Percentiles rank a stretch among this genome's conserved stretches.
Conservation (phyloP, 495 filamentous ascomycete genomes). For the Emericellopsis terricola region DNA sequence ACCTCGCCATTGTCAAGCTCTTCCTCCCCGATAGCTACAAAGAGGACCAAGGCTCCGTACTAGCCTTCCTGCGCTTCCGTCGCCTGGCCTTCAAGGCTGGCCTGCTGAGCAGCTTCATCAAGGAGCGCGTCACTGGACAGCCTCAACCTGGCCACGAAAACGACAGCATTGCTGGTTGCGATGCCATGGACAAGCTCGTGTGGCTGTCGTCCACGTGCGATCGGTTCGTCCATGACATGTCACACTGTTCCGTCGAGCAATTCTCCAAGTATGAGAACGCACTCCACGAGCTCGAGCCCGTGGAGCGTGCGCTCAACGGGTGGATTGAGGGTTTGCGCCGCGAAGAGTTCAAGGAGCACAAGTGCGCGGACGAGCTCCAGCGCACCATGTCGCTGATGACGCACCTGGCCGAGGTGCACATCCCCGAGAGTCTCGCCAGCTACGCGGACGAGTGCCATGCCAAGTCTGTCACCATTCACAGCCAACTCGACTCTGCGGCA, state of each 20-base stretch:
- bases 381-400: conserved; percentile 68
- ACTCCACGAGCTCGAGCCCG: conserved; percentile 78
- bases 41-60: conserved; percentile 60
- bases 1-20: conserved; percentile 66
- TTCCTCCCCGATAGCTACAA: conserved; percentile 84
- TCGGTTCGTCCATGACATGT: conserved; percentile 64
- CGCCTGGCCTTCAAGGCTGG: conserved; percentile 77
- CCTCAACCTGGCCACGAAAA: conserved; percentile 41
- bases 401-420: conserved; percentile 67
- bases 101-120: conserved; percentile 61
- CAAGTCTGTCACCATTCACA: conserved; percentile 57
- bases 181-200: conserved; percentile 66
- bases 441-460: conserved; percentile 66
- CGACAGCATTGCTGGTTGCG: conserved; percentile 57
- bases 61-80: conserved; percentile 73
- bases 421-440: conserved; percentile 50
- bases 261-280: conserved; percentile 61
- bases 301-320: conserved; percentile 73
- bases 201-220: conserved; percentile 73
- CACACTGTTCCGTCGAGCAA: conserved; percentile 52
- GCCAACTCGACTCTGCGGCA: conserved; percentile 62
- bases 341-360: conserved; percentile 74
- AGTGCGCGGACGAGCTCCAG: conserved; percentile 63
- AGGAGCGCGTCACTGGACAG: conserved; percentile 47
- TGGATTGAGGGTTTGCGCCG: conserved; percentile 73